Conservation (phyloP, 257 asterid species). For the Solanum commersonii region DNA sequence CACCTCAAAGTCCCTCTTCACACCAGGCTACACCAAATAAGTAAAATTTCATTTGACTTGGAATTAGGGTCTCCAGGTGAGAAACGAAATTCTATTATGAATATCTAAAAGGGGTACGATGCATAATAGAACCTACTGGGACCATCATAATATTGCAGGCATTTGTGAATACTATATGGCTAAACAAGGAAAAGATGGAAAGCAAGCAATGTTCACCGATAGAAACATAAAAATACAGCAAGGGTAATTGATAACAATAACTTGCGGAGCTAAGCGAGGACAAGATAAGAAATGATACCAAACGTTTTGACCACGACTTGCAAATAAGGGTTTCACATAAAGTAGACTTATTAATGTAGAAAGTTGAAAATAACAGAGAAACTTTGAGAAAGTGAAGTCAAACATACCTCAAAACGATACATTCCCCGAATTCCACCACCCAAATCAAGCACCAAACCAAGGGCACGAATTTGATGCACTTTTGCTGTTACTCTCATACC, state of each 20-base stretch:
- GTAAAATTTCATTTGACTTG: not conserved
- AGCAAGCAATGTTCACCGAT: not conserved
- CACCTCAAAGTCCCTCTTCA: slow-evolving; percentile 34
- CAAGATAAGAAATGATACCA: not conserved
- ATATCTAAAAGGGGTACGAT: not conserved
- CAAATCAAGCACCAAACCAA: slow-evolving; percentile 83
- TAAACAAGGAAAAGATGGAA: not conserved
- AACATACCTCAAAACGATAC: slow-evolving; percentile 79
- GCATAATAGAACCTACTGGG: not conserved
- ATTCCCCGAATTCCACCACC: slow-evolving; percentile 75
- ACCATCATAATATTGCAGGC: not conserved
- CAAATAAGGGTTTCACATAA: not conserved
- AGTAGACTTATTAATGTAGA: not conserved
- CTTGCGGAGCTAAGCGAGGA: not conserved
- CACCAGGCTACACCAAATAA: slow-evolving; percentile 35
- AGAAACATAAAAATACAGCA: not conserved
- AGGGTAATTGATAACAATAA: not conserved
- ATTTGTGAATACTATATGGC: not conserved
- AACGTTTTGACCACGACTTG: not conserved
- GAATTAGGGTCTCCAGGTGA: not conserved
- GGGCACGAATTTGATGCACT: slow-evolving; percentile 79
- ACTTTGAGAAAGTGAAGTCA: not conserved
- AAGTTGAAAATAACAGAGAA: not conserved
- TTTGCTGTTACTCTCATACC: slow-evolving; percentile 66
- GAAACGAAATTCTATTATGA: not conserved